Conservation (phyloP, 352 stramenopile species). For the Pelagophyceae sp. region DNA sequence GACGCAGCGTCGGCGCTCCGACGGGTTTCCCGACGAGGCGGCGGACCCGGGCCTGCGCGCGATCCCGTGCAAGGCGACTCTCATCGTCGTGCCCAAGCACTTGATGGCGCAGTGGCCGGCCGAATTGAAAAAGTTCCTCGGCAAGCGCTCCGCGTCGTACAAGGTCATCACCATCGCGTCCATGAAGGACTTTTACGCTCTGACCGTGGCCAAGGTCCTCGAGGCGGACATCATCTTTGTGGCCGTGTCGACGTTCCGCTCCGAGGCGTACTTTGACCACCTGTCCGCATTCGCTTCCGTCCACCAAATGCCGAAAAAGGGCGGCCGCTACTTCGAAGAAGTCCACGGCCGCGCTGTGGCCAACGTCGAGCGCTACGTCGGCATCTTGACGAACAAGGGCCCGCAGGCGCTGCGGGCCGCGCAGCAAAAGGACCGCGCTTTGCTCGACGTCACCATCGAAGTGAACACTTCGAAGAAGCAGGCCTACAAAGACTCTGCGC, state of each 20-base stretch:
- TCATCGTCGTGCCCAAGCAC: constrained; percentile 37
- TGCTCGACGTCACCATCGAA: constrained; percentile 10
- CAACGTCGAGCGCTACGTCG: constrained; percentile 21
- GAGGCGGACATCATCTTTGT: constrained; percentile 4
- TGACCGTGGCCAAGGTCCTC: neutral
- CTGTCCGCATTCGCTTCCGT: constrained; percentile 28
- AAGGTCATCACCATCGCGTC: constrained; percentile 30
- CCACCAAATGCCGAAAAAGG: constrained; percentile 5
- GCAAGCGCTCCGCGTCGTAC: constrained; percentile 18
- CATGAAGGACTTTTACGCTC: neutral
- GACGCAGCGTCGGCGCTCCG: too few relatives aligned
- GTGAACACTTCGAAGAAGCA: constrained; percentile 34
- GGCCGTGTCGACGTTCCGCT: constrained; percentile 11
- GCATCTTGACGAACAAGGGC: constrained; percentile 17
- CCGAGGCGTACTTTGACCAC: constrained; percentile 33
- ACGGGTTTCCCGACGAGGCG: neutral
- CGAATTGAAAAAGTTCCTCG: constrained; percentile 39
- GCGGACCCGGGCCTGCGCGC: constrained; percentile 15
- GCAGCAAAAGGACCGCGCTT: neutral
- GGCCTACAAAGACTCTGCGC: constrained; percentile 28
- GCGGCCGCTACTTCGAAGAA: constrained; percentile 28
- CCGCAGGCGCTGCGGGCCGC: neutral
- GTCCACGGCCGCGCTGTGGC: constrained; percentile 30
- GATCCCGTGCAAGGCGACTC: constrained; percentile 31
- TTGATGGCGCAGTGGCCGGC: constrained; percentile 36